A percentile compares a stretch with the other conserved stretches of the same genome.
These are phyloP conservation scores for Uncinocarpus reesii DNA, from an alignment of 2,329 filamentous ascomycete genomes.

Conservation along the genomic window DNA sequence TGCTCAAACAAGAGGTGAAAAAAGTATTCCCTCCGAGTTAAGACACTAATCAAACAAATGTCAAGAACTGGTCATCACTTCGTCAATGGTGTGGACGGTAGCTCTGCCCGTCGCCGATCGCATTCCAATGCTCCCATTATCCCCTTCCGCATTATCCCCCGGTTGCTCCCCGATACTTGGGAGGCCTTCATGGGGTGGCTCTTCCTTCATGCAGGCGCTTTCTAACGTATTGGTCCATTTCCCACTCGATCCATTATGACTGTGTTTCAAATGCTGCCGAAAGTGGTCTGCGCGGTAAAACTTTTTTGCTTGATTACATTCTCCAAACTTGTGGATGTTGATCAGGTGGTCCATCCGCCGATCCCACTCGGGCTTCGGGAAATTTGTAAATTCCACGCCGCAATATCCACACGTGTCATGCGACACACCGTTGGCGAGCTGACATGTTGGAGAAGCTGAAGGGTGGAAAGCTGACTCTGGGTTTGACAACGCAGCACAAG, in stretches of 20 bases:
- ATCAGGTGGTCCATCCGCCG: slow-evolving; percentile 76
- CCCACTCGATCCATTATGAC: slow-evolving; percentile 86
- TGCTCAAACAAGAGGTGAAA: not conserved
- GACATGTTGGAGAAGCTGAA: slow-evolving; percentile 45
- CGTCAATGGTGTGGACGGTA: slow-evolving; percentile 7
- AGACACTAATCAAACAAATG: not conserved
- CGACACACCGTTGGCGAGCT: slow-evolving; percentile 29
- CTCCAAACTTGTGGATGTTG: slow-evolving; percentile 87
- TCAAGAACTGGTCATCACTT: slow-evolving; percentile 12
- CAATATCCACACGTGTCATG: slow-evolving; percentile 86
- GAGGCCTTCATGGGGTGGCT: slow-evolving; percentile 36
- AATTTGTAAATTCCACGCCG: slow-evolving; percentile 74
- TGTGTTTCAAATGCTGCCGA: slow-evolving; percentile 95
- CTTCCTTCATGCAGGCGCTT: slow-evolving; percentile 91
- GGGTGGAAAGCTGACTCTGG: slow-evolving; percentile 79
- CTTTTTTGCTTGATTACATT: slow-evolving; percentile 97
- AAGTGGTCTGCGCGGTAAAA: slow-evolving; percentile 98
- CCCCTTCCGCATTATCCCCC: slow-evolving; percentile 10
- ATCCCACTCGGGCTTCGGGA: slow-evolving; percentile 75
- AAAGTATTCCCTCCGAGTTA: not conserved
- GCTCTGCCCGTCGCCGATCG: not conserved
- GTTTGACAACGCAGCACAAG: slow-evolving; percentile 70
- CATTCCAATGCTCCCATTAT: not conserved
- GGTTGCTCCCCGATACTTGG: slow-evolving; percentile 22
- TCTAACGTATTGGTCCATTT: slow-evolving; percentile 99